Evolutionary conservation across 257 asterid genomes (phyloP).

Genomic region (Solanum chilense): DNA sequence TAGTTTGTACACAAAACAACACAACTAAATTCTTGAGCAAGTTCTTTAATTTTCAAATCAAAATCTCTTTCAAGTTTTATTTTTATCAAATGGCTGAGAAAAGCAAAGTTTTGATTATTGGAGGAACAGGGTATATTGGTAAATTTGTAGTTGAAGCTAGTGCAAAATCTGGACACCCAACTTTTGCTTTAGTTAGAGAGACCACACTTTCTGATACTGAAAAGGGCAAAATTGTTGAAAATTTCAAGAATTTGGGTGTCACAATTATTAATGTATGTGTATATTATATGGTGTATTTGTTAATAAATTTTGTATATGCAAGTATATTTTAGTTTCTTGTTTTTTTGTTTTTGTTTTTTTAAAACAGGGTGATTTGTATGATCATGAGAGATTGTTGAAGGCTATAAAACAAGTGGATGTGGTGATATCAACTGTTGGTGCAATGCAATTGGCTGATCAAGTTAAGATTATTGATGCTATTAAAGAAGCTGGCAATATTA

Average conservation of each 20-base stretch:
- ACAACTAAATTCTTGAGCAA: not conserved
- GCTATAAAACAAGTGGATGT: conserved; percentile 65
- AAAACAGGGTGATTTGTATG: conserved; percentile 48
- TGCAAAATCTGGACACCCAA: conserved; percentile 62
- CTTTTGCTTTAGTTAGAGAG: conserved; percentile 52
- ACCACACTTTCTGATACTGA: conserved; percentile 48
- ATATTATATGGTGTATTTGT: not conserved
- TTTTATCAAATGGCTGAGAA: conserved; percentile 42
- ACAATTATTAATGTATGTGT: conserved; percentile 45
- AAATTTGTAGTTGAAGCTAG: conserved; percentile 67
- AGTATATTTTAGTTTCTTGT: not conserved
- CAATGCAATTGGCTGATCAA: conserved; percentile 41
- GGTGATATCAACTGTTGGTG: conserved; percentile 52
- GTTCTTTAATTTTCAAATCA: not conserved
- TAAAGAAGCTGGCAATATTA: conserved; percentile 63
- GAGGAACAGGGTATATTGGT: conserved; percentile 84
- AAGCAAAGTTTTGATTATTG: conserved; percentile 77
- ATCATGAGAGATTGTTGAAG: conserved; percentile 48
- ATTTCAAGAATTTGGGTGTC: conserved; percentile 55
- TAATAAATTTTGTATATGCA: not conserved
- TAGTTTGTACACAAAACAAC: not conserved
- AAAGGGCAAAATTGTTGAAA: conserved; percentile 42
- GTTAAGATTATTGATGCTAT: conserved; percentile 54
- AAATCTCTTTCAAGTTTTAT: not conserved
- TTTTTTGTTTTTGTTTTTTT: not conserved